Percentiles rank a stretch among this genome's conserved stretches.
These are phyloP conservation scores for Rhodamnia rubescens DNA, from an alignment of 345 rosid genomes.

Conservation along the genomic window DNA sequence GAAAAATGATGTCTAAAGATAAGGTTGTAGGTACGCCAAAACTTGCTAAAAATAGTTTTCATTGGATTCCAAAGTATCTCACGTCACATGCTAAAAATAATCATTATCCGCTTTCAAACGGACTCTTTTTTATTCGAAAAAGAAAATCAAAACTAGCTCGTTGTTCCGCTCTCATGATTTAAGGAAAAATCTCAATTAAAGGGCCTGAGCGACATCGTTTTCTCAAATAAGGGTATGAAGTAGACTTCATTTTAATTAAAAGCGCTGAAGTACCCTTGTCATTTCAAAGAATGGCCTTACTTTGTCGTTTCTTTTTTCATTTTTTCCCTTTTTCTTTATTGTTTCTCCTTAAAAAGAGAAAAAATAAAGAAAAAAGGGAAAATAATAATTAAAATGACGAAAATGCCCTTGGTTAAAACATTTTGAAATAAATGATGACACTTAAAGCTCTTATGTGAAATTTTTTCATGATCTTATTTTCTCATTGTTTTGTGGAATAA, in stretches of 20 bases:
- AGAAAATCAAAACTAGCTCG: background rate
- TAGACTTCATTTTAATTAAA: too few species aligned
- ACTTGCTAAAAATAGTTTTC: background rate
- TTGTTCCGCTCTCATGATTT: background rate
- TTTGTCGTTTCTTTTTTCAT: too few species aligned
- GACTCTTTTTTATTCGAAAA: background rate
- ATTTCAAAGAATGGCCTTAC: too few species aligned
- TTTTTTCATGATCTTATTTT: background rate
- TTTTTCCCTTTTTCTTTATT: too few species aligned
- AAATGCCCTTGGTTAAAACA: too few species aligned
- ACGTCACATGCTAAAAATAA: background rate
- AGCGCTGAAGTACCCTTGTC: accelerated
- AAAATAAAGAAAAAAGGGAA: too few species aligned
- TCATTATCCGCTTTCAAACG: background rate
- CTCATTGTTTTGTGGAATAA: background rate
- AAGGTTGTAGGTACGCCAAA: background rate
- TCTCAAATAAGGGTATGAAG: too few species aligned
- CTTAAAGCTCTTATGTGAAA: too few species aligned
- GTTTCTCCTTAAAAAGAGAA: too few species aligned
- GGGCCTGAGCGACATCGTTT: accelerated
- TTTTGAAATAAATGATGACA: too few species aligned
- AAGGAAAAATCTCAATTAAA: background rate
- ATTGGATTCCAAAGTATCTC: background rate
- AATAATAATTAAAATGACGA: too few species aligned
- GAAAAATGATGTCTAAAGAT: background rate